Evolutionary conservation across 1,284 basidiomycete genomes (phyloP), one percentile per base, ranked within the genome.

Genomic region (Cerioporus squamosus): DNA sequence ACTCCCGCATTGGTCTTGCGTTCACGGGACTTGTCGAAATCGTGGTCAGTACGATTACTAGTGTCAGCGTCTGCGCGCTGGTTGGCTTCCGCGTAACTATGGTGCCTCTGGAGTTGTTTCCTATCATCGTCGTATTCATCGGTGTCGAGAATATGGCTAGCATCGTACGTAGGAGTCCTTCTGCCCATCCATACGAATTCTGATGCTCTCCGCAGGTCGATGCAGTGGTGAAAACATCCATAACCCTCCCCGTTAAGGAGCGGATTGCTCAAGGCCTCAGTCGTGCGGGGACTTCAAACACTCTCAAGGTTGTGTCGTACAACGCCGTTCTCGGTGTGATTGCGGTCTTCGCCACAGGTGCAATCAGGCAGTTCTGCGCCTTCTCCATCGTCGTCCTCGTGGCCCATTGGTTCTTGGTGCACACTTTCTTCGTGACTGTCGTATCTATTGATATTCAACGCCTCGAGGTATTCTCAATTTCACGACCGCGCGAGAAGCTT

Each of bases 121-220:
- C 96, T 0, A 93, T 98, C 62, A 92, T 98, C 48, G 94, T 99
- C 50, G 87, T 96, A 17, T 96, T 98, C 65, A 93, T 98, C 18
- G 97, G 97, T 8, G 92, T 94, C 2, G 97, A 98, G 76, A 98
- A 98, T 70, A 98, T 98, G 96, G 94, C 94, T 72, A 91, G 90
- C 67, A 79, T 99, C 70, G 94, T 95, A 72, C 68, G 88, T 51
- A 47, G 26, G 39, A 23, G 33, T 29, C 46, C 44, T 9, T 24
- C 42, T 51, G 22, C 12, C 49, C 64, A 44, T 51, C 26, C 18
- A n/a, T 23, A 26, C 40, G 17, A 36, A 40, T 45, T 40, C 62
- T 59, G 43, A 61, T 38, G 29, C 6, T 3, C 26, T n/a, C 42
- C 18, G 1, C 63, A 93, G 92, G 90, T 94, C 20, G 88, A 94